phyloP scores from a whole-genome alignment of 2,329 filamentous ascomycete genomes.

The Coniella lustricola region DNA sequence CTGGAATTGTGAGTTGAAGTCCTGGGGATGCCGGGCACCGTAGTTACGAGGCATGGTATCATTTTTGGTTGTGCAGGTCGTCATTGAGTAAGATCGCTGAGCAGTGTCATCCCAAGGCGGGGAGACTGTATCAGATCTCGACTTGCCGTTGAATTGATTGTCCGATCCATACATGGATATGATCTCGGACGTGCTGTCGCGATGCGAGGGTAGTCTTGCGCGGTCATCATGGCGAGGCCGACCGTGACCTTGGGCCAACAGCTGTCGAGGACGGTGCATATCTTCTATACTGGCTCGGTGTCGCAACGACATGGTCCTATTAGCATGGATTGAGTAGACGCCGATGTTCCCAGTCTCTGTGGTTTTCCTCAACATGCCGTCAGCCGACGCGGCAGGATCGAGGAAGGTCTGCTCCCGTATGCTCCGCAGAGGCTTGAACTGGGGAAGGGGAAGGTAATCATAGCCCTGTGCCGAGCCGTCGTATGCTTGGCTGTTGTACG shows the following conservation, averaged over 20 bases:
- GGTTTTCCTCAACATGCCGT: constrained; percentile 59
- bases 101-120: constrained; percentile 36
- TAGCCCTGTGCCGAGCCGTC: constrained; percentile 14
- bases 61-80: constrained; percentile 37
- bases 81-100: constrained; percentile 48
- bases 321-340: constrained; percentile 52
- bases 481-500: constrained; percentile 24
- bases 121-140: constrained; percentile 35
- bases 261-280: constrained; percentile 21
- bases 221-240: constrained; percentile 34
- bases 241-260: constrained; percentile 26
- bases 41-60: constrained; percentile 2
- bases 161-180: constrained; percentile 49
- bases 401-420: constrained; percentile 37
- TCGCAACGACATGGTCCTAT: constrained; percentile 32
- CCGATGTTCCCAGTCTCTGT: constrained; percentile 61
- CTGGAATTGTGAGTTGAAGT: constrained; percentile 4
- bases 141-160: constrained; percentile 32
- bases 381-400: constrained; percentile 46
- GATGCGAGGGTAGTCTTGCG: constrained; percentile 39
- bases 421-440: constrained; percentile 34
- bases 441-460: constrained; percentile 14
- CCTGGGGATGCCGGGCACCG: constrained; percentile 27
- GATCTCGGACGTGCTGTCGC: constrained; percentile 47
- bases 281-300: constrained; percentile 26